Conservation (phyloP, 2,329 filamentous ascomycete species). For the Orbilia brochopaga region DNA sequence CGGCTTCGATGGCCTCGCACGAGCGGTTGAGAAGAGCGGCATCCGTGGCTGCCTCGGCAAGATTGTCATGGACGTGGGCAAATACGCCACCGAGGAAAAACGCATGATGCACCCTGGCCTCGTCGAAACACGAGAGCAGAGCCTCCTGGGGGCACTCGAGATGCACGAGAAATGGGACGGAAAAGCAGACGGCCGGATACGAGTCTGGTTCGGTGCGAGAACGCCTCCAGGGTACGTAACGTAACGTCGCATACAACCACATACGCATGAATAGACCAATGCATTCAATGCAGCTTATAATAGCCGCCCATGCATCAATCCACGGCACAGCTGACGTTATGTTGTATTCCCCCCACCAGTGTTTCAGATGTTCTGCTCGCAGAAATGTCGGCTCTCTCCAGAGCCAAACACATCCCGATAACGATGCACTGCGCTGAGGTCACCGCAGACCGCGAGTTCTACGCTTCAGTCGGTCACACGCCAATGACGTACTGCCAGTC, state of each 20-base stretch:
- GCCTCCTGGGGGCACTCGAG: conserved; percentile 55
- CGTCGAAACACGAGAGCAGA: conserved; percentile 58
- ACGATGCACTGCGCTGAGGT: conserved; percentile 59
- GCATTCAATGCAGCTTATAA: too few species aligned
- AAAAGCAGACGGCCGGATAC: conserved; percentile 56
- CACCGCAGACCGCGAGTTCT: conserved; percentile 56
- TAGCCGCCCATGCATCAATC: not conserved
- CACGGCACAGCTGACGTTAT: conserved; percentile 1
- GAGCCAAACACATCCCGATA: conserved; percentile 56
- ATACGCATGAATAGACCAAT: not conserved
- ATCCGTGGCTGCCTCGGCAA: conserved; percentile 61
- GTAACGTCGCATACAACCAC: not conserved
- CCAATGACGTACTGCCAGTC: conserved; percentile 60
- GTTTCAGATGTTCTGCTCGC: conserved; percentile 57
- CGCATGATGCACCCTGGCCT: conserved; percentile 61
- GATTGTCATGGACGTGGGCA: conserved; percentile 60
- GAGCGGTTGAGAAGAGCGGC: conserved; percentile 60
- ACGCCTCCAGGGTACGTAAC: conserved; percentile 57
- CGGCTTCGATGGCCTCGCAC: conserved; percentile 60
- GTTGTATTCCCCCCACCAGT: conserved; percentile 41
- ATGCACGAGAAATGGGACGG: conserved; percentile 58
- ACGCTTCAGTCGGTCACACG: conserved; percentile 54
- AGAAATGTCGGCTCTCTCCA: conserved; percentile 56
- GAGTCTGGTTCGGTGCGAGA: conserved; percentile 58
- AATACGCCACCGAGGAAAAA: conserved; percentile 59